Conservation (phyloP, 1,139 yeast species). For the Pichia sorboxylosa region DNA sequence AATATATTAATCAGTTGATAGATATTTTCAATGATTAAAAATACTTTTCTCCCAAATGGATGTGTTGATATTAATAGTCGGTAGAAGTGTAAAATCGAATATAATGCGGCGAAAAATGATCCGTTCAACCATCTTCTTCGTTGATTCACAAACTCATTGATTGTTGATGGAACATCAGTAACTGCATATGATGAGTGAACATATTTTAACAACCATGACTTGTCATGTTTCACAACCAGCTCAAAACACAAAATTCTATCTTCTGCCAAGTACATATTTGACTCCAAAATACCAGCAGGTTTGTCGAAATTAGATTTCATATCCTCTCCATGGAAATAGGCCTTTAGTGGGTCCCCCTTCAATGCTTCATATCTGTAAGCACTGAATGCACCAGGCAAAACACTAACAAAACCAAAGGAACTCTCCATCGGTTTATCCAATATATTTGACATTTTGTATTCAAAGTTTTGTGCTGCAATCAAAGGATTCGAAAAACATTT, state of each 20-base stretch:
- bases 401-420: slow-evolving; percentile 71
- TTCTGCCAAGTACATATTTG: slow-evolving; percentile 77
- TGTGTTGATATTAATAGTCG: slow-evolving; percentile 59
- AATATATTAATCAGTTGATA: slow-evolving; percentile 56
- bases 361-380: slow-evolving; percentile 69
- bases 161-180: slow-evolving; percentile 70
- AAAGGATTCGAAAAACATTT: slow-evolving; percentile 52
- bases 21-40: slow-evolving; percentile 55
- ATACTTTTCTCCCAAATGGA: slow-evolving; percentile 44
- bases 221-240: slow-evolving; percentile 56
- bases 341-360: slow-evolving; percentile 65
- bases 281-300: slow-evolving; percentile 57
- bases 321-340: slow-evolving; percentile 74
- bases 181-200: slow-evolving; percentile 71
- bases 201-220: slow-evolving; percentile 53
- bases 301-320: slow-evolving; percentile 40
- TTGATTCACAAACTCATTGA: slow-evolving; percentile 65
- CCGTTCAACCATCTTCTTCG: slow-evolving; percentile 83
- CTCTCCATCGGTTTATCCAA: slow-evolving; percentile 78
- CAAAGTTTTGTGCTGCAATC: slow-evolving; percentile 78
- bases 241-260: slow-evolving; percentile 78
- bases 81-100: slow-evolving; percentile 60
- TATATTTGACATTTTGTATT: slow-evolving; percentile 72
- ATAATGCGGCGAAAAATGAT: slow-evolving; percentile 72
- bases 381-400: slow-evolving; percentile 80